These are phyloP conservation scores for Trichoderma simmonsii DNA, from an alignment of 2,329 filamentous ascomycete species.

Conservation along the genomic window DNA sequence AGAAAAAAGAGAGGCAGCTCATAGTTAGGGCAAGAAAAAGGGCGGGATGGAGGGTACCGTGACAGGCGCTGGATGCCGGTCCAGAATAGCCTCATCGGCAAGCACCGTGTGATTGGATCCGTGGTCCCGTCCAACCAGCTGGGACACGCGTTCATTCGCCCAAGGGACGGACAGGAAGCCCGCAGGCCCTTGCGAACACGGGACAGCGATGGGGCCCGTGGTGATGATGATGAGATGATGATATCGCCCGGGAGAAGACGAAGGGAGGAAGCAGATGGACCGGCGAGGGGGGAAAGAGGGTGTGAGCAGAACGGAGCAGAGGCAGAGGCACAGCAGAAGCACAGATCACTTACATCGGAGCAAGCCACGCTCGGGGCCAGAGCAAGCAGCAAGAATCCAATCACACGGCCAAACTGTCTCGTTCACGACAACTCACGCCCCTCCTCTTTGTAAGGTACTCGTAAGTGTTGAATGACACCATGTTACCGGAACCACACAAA, in stretches of 20 bases:
- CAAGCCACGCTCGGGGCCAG: neutral
- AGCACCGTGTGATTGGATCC: slow-evolving; percentile 6
- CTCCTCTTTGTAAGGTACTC: neutral
- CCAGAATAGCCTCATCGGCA: slow-evolving; percentile 1
- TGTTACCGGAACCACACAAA: neutral
- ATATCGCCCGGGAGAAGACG: neutral
- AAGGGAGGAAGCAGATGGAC: neutral
- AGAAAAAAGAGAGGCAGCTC: neutral
- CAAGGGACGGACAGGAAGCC: neutral
- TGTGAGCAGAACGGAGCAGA: neutral
- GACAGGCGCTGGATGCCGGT: slow-evolving; percentile 8
- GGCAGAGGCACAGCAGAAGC: neutral
- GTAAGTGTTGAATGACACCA: neutral
- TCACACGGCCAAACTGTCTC: neutral
- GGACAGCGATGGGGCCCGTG: neutral
- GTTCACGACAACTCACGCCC: neutral
- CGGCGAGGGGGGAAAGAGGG: neutral
- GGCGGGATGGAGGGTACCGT: slow-evolving; percentile 9
- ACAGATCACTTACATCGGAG: neutral
- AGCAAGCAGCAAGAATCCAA: neutral
- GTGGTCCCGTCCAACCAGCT: neutral
- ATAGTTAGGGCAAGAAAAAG: neutral
- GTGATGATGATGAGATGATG: neutral
- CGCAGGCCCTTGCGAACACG: slow-evolving; percentile 6
- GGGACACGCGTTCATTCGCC: slow-evolving; percentile 15